phyloP scores from a whole-genome alignment of 805 yeast genomes.

The Kuraishia piskuri region DNA sequence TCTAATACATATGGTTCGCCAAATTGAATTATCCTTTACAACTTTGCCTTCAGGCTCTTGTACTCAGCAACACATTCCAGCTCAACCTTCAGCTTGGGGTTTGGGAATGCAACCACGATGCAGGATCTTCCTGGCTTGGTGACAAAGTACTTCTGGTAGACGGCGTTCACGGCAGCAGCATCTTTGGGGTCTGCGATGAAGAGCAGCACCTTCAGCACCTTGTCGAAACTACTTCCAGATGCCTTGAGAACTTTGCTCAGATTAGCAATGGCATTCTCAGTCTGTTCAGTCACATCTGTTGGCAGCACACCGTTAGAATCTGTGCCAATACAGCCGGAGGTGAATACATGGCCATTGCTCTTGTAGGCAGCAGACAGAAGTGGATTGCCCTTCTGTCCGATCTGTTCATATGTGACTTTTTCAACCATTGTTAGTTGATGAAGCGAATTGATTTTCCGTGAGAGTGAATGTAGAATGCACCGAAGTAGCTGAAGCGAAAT shows the following conservation, averaged over 20 bases:
- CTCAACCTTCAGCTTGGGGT: conserved; percentile 40
- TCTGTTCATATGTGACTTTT: conserved; percentile 26
- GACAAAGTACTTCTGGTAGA: conserved; percentile 37
- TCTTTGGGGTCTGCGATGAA: conserved; percentile 36
- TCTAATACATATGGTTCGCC: no score
- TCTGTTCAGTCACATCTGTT: conserved; percentile 33
- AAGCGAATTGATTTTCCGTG: not conserved
- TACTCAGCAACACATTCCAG: conserved; percentile 37
- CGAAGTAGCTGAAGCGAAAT: not conserved
- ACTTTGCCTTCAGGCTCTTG: conserved; percentile 13
- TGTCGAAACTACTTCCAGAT: conserved; percentile 36
- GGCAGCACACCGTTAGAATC: conserved; percentile 33
- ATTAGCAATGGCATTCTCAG: conserved; percentile 34
- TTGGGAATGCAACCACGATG: conserved; percentile 42
- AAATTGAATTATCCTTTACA: conserved; percentile 4
- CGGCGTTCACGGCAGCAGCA: conserved; percentile 32
- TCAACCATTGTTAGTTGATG: conserved; percentile 14
- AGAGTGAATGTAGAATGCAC: not conserved
- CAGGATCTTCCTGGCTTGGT: conserved; percentile 46
- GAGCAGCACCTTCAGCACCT: conserved; percentile 39
- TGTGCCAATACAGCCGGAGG: conserved; percentile 40
- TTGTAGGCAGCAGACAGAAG: conserved; percentile 33
- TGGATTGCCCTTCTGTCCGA: conserved; percentile 19
- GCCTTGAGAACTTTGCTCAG: conserved; percentile 31
- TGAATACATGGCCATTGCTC: conserved; percentile 33